phyloP scores from a whole-genome alignment of 495 filamentous ascomycete species.

The Pseudoneurospora amorphoporcata region DNA sequence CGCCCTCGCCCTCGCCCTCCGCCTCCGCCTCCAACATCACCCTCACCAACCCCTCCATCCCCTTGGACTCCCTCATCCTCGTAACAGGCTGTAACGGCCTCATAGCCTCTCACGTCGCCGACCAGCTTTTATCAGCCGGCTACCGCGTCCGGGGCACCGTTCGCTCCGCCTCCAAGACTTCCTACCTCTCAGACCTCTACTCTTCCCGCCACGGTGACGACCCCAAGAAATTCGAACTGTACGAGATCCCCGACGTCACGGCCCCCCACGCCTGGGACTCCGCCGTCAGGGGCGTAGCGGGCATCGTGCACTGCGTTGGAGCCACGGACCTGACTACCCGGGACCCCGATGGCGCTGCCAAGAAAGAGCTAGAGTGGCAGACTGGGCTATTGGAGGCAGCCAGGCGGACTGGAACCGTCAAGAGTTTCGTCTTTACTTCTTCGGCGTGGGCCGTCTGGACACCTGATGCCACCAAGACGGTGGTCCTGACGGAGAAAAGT shows the following conservation, averaged over 20 bases:
- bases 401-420: constrained; percentile 9
- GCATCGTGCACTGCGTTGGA: constrained; percentile 19
- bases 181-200: constrained; percentile 14
- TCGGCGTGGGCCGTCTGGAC: constrained; percentile 27
- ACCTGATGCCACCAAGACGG: constrained; percentile 12
- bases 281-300: constrained; percentile 16
- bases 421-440: constrained; percentile 20
- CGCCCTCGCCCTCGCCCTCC: background rate
- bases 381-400: constrained; percentile 18
- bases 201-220: constrained; percentile 9
- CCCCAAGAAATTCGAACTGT: constrained; percentile 13
- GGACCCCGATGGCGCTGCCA: constrained; percentile 16
- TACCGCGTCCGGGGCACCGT: constrained; percentile 45
- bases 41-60: constrained; percentile 10
- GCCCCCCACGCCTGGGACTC: constrained; percentile 7
- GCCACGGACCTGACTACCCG: constrained; percentile 7
- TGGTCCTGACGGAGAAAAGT: constrained; percentile 13
- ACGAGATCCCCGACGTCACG: constrained; percentile 18
- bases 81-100: constrained; percentile 49
- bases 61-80: constrained; percentile 25
- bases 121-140: constrained; percentile 38
- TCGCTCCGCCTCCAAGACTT: constrained; percentile 14
- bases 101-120: constrained; percentile 42
- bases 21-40: background rate
- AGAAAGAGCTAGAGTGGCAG: constrained; percentile 19